These are phyloP conservation scores for Yamadazyma friedrichii DNA, from an alignment of 1,139 yeast genomes.

Conservation along the genomic window DNA sequence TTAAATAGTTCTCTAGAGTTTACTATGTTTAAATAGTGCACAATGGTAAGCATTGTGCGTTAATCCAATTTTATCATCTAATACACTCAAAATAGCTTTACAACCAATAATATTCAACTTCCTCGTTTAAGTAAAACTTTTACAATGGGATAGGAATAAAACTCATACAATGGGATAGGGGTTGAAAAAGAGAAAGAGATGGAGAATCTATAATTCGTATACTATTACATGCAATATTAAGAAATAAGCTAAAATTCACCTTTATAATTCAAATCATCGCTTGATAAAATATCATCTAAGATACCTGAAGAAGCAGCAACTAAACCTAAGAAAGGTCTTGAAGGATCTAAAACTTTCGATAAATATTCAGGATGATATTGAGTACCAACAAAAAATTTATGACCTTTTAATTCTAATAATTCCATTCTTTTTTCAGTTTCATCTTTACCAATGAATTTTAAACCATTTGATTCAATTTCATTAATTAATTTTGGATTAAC, in stretches of 20 bases:
- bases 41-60: too few species aligned
- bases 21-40: too few species aligned
- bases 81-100: too few species aligned
- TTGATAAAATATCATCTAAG: conserved; percentile 57
- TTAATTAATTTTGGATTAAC: conserved; percentile 82
- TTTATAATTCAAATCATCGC: conserved; percentile 44
- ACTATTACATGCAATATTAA: conserved; percentile 5
- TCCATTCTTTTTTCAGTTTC: conserved; percentile 92
- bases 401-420: conserved; percentile 74
- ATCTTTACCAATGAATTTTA: conserved; percentile 90
- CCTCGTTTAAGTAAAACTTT: too few species aligned
- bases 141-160: too few species aligned
- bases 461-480: conserved; percentile 71
- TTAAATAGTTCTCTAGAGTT: too few species aligned
- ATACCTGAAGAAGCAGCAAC: conserved; percentile 90
- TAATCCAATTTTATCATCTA: too few species aligned
- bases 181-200: too few species aligned
- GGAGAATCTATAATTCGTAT: conserved; percentile 1
- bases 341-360: conserved; percentile 94
- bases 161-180: too few species aligned
- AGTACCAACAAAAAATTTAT: conserved; percentile 91
- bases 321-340: conserved; percentile 93
- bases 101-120: too few species aligned
- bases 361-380: conserved; percentile 98
- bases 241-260: conserved; percentile 37